Evolutionary conservation across 228 moss, liverwort and hornwort genomes (phyloP), one percentile per base, ranked within the genome.

Genomic region (Sphagnum fallax): DNA sequence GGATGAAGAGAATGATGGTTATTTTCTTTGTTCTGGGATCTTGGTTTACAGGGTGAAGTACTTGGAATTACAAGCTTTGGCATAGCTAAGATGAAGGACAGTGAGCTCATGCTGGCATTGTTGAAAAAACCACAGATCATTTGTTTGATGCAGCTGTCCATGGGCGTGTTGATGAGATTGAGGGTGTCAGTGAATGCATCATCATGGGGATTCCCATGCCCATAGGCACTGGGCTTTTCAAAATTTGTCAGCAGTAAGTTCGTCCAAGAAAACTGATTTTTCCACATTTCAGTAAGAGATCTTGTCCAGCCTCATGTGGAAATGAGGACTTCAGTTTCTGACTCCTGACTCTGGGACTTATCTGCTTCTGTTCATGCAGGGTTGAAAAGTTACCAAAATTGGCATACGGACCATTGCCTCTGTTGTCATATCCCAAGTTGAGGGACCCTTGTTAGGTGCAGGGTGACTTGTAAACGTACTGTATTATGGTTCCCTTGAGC

Each of bases 141-240:
- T 78, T 98, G 59, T 98, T 98, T 65, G 91, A 98, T 64, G 98
- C 93, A 69, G 93, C 93, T 49, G 93, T 98, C 65, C 98, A 93
- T 66, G 98, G 98, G 66, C 87, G 98, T 71, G 80, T 82, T 53
- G 93, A 98, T 83, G 84, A 93, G 75, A 98, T 98, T 73, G 97
- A 98, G 79, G 97, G 97, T 65, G 97, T 93, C 11, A 98, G 97
- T 82, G 97, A 98, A 72, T 98, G 97, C 73, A 93, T 98, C 63
- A 98, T 93, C 52, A 98, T 98, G 97, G 97, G 97, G 61, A 98
- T 98, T 63, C 97, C 97, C 6, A 93, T 97, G 97, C 91, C 97
- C 58, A 88, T 97, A 16, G 97, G 97, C 8, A 97, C 97, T 75
- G 97, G 97, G 10, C 85, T 97, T 69, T 97, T 97, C 47, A 97